Evolutionary conservation across 2,329 filamentous ascomycete species (phyloP).

Genomic region (Ceratocystis cubensis): DNA sequence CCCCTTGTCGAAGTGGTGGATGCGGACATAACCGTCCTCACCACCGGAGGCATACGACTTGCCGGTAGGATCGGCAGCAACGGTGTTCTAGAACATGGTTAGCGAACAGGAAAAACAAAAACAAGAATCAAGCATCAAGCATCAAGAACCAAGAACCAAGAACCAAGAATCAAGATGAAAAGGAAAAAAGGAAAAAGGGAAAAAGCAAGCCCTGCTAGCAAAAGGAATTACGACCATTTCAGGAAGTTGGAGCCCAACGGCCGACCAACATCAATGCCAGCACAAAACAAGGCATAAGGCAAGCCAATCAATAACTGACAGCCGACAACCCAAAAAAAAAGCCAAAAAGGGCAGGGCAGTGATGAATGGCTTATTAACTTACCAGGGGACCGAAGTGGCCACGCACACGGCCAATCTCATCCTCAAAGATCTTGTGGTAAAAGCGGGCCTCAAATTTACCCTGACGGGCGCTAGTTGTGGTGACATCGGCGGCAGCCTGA

Average conservation of each 20-base stretch:
- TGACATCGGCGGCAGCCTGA: constrained; percentile 98
- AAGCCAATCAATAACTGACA: too few species aligned
- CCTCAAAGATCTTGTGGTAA: constrained; percentile 99
- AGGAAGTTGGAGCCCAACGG: not conserved
- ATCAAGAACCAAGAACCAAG: not conserved
- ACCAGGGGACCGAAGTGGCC: constrained; percentile 88
- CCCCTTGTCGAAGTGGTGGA: constrained; percentile 96
- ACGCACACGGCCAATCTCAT: constrained; percentile 93
- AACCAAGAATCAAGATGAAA: not conserved
- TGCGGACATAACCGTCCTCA: constrained; percentile 95
- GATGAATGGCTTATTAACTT: constrained; percentile 23
- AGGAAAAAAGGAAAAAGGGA: not conserved
- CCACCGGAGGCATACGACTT: constrained; percentile 89
- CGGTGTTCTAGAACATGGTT: constrained; percentile 53
- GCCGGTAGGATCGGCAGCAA: constrained; percentile 83
- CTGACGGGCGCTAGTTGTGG: constrained; percentile 81
- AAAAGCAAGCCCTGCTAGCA: not conserved
- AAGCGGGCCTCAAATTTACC: constrained; percentile 99
- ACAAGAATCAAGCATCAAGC: not conserved
- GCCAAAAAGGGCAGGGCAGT: not conserved
- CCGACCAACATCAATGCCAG: not conserved
- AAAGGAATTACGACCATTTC: not conserved
- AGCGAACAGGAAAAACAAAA: constrained; percentile 10
- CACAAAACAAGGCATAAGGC: too few species aligned
- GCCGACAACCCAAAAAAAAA: not conserved